Evolutionary conservation across 2,329 filamentous ascomycete genomes (phyloP).

Genomic region (Fusarium sp.): DNA sequence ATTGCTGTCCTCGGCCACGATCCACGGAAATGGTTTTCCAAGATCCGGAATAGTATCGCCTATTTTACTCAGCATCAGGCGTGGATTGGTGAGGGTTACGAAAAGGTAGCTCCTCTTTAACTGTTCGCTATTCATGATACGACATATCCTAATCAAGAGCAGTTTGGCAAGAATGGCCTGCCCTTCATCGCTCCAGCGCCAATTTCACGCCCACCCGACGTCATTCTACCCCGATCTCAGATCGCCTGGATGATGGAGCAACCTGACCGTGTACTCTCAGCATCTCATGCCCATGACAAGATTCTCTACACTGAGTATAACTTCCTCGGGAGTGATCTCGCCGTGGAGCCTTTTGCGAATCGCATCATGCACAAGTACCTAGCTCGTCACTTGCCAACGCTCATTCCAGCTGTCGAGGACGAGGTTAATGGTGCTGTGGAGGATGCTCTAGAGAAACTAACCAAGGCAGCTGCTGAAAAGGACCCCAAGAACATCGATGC

Average conservation of each 20-base stretch:
- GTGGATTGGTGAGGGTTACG: constrained; percentile 62
- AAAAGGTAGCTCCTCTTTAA: constrained; percentile 52
- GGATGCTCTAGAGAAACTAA: constrained; percentile 52
- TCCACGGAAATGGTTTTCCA: constrained; percentile 53
- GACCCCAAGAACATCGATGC: constrained; percentile 44
- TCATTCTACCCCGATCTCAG: constrained; percentile 62
- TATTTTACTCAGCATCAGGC: constrained; percentile 57
- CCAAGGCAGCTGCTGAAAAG: constrained; percentile 22
- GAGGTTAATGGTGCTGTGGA: constrained; percentile 57
- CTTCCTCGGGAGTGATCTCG: constrained; percentile 57
- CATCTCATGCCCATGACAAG: constrained; percentile 59
- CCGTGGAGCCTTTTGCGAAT: constrained; percentile 58
- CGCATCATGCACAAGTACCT: constrained; percentile 62
- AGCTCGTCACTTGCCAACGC: constrained; percentile 56
- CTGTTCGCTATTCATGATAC: too few species aligned
- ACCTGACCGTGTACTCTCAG: constrained; percentile 61
- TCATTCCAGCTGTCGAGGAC: constrained; percentile 60
- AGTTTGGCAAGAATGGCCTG: constrained; percentile 60
- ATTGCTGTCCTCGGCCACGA: constrained; percentile 60
- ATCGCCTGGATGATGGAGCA: constrained; percentile 64
- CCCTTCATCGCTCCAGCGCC: constrained; percentile 61
- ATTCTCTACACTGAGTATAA: constrained; percentile 59
- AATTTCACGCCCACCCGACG: constrained; percentile 59
- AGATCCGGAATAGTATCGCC: constrained; percentile 58
- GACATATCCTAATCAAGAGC: constrained; percentile 1